phyloP scores from a whole-genome alignment of 2,329 filamentous ascomycete species.

The Neopestalotiopsis sp. region DNA sequence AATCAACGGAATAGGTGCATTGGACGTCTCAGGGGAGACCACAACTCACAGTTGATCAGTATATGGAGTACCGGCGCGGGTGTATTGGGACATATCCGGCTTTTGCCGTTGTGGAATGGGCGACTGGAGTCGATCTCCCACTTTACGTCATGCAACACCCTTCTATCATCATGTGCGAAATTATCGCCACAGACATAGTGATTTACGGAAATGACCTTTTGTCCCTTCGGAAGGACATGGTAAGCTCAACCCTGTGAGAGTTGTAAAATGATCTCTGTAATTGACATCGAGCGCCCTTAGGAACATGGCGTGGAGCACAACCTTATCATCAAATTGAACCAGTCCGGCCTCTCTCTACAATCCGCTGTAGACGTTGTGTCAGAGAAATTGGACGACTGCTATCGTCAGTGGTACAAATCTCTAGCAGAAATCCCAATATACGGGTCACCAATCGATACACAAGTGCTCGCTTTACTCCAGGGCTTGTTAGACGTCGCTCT shows the following conservation, averaged over 20 bases:
- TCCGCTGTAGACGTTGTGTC: background rate
- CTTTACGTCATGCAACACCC: background rate
- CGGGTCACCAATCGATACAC: background rate
- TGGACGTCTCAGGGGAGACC: background rate
- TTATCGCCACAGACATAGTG: background rate
- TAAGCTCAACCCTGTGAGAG: background rate
- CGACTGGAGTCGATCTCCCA: background rate
- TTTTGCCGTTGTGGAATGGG: background rate
- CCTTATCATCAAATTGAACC: background rate
- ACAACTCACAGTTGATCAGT: background rate
- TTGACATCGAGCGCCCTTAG: background rate
- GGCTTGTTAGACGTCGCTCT: background rate
- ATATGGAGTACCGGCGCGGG: background rate
- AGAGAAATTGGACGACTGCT: background rate
- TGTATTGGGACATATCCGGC: background rate
- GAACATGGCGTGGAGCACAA: background rate
- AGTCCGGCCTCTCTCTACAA: background rate
- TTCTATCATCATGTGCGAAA: background rate
- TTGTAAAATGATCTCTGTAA: background rate
- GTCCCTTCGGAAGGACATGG: background rate
- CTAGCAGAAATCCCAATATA: background rate
- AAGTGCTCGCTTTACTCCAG: background rate
- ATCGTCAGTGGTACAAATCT: background rate
- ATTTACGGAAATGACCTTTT: background rate
- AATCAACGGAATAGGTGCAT: background rate